These are phyloP conservation scores for Phoenix dactylifera DNA, from an alignment of 176 grass and related monocot genomes.

Conservation along the genomic window DNA sequence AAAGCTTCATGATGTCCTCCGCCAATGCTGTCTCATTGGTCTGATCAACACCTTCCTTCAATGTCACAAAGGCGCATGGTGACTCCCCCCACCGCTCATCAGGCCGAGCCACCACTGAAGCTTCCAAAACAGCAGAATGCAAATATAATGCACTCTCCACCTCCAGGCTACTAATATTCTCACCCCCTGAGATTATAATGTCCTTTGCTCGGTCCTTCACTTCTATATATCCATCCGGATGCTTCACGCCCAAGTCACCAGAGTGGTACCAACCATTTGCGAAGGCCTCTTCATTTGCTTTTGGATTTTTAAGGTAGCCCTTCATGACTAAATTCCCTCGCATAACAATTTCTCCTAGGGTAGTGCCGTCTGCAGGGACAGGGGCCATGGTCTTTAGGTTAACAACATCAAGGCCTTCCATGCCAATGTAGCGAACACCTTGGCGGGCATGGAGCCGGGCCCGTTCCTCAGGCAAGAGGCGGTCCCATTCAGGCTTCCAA, in stretches of 20 bases:
- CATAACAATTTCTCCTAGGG: slow-evolving; percentile 77
- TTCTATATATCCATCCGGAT: slow-evolving; percentile 76
- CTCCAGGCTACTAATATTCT: slow-evolving; percentile 96
- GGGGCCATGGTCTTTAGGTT: slow-evolving; percentile 74
- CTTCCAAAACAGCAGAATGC: slow-evolving; percentile 70
- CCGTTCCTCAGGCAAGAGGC: slow-evolving; percentile 51
- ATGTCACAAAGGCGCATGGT: slow-evolving; percentile 67
- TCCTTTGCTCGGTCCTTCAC: slow-evolving; percentile 93
- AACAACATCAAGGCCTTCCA: slow-evolving; percentile 64
- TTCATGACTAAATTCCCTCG: slow-evolving; percentile 88
- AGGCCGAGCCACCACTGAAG: slow-evolving; percentile 57
- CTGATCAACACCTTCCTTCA: slow-evolving; percentile 37
- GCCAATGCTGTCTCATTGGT: slow-evolving; percentile 43
- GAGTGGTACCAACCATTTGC: slow-evolving; percentile 83
- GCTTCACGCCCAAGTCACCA: slow-evolving; percentile 83
- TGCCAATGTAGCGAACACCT: slow-evolving; percentile 61
- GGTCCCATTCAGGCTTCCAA: slow-evolving; percentile 85
- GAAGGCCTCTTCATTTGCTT: slow-evolving; percentile 68
- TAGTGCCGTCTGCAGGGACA: slow-evolving; percentile 57
- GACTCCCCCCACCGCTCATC: slow-evolving; percentile 93
- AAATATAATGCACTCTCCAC: slow-evolving; percentile 66
- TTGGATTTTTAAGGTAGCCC: slow-evolving; percentile 89
- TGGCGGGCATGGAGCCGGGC: slow-evolving; percentile 65
- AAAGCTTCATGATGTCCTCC: slow-evolving; percentile 61
- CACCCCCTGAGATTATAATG: slow-evolving; percentile 92